Percentiles rank a stretch among this genome's conserved stretches.
Evolutionary conservation across 306 rosid genomes (phyloP).

Genomic region (apple (Malus domestica)): ASM211411v1 NC_041802.1:15683501-15684000

Average conservation of each 20-base stretch:
- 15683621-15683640: constrained; percentile 64
- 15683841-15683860: not conserved
- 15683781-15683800: constrained; percentile 8
- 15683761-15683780: not conserved
- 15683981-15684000: not conserved
- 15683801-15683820: constrained; percentile 28
- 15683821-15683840: not conserved
- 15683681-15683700: constrained; percentile 69
- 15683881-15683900: not conserved
- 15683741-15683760: constrained; percentile 44
- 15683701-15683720: constrained; percentile 73
- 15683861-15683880: not conserved
- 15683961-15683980: not conserved
- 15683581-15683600: constrained; percentile 49
- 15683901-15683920: not conserved
- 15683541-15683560: not conserved
- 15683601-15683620: constrained; percentile 64
- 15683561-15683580: constrained; percentile 21
- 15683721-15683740: constrained; percentile 93
- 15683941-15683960: not conserved
- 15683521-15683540: not conserved
- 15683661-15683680: constrained; percentile 64
- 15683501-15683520: not conserved
- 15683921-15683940: not conserved
- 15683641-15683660: constrained; percentile 74